Evolutionary conservation across 169 alveolate species (phyloP).

Genomic region (Plasmodium malariae): DNA sequence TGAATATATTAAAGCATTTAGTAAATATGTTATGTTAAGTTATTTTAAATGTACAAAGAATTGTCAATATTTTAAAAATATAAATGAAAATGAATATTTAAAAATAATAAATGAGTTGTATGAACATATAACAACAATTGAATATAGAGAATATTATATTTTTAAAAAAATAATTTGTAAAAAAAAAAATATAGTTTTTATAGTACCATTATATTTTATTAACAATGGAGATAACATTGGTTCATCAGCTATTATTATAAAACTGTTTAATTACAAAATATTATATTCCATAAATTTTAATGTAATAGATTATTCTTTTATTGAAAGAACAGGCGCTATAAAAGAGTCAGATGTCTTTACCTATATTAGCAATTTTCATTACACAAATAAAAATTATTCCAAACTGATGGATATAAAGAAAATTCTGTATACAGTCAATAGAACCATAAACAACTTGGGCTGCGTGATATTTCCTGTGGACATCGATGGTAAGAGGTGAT

Average conservation of each 20-base stretch:
- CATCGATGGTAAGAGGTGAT: constrained; percentile 73
- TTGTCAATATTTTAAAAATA: constrained; percentile 32
- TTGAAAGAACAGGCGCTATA: constrained; percentile 40
- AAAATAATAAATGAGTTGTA: constrained; percentile 45
- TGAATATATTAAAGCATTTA: constrained; percentile 49
- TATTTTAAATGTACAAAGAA: constrained; percentile 38
- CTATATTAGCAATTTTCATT: constrained; percentile 57
- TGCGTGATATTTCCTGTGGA: constrained; percentile 58
- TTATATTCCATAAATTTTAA: constrained; percentile 58
- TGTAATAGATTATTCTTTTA: constrained; percentile 62
- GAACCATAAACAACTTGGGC: constrained; percentile 53
- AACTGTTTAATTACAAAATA: constrained; percentile 49
- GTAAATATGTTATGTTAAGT: constrained; percentile 63
- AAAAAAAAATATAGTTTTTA: constrained; percentile 18
- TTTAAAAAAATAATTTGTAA: constrained; percentile 37
- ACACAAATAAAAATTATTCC: constrained; percentile 47
- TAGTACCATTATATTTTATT: constrained; percentile 54
- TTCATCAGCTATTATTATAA: constrained; percentile 51
- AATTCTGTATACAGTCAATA: constrained; percentile 34
- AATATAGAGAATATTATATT: constrained; percentile 54
- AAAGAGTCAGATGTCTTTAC: constrained; percentile 56
- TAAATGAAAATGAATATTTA: constrained; percentile 44
- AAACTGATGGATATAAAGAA: constrained; percentile 33
- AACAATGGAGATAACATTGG: constrained; percentile 75
- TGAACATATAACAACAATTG: constrained; percentile 18